Percentiles rank a stretch among this genome's conserved stretches.
Conservation (phyloP, 768 basidiomycete species). For the Suillus subaureus region DNA sequence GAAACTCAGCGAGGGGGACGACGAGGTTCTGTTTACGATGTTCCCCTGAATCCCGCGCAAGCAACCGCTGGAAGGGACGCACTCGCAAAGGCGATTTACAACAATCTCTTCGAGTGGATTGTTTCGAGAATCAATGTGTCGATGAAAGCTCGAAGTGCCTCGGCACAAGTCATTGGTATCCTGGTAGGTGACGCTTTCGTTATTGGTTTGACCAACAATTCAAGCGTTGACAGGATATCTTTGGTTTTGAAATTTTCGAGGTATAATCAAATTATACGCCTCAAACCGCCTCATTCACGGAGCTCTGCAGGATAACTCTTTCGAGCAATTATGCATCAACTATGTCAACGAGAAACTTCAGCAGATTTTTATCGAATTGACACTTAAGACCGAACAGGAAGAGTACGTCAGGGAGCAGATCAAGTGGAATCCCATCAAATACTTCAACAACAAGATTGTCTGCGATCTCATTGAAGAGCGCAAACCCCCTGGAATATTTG, state of each 20-base stretch:
- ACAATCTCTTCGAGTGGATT: slow-evolving; percentile 99
- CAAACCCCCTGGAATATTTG: slow-evolving; percentile 95
- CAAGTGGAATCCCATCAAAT: slow-evolving; percentile 99
- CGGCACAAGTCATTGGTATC: slow-evolving; percentile 89
- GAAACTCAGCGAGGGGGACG: slow-evolving; percentile 94
- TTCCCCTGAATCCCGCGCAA: slow-evolving; percentile 91
- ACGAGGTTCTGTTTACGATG: slow-evolving; percentile 95
- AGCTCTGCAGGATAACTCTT: slow-evolving; percentile 78
- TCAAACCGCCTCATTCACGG: slow-evolving; percentile 3
- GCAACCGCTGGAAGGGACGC: slow-evolving; percentile 90
- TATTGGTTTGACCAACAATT: slow-evolving; percentile 3
- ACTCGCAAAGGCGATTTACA: slow-evolving; percentile 93
- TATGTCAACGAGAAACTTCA: slow-evolving; percentile 99
- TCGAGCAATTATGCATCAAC: slow-evolving; percentile 99
- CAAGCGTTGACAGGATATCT: slow-evolving; percentile 72
- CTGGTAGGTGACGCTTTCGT: slow-evolving; percentile 51
- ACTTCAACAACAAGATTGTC: slow-evolving; percentile 97
- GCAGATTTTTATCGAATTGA: slow-evolving; percentile 98
- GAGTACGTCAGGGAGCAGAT: slow-evolving; percentile 99
- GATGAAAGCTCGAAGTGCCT: slow-evolving; percentile 82
- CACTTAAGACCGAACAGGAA: slow-evolving; percentile 98
- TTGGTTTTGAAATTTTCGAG: slow-evolving; percentile 98
- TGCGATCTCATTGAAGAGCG: slow-evolving; percentile 98
- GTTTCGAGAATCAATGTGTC: slow-evolving; percentile 94
- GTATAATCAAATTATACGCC: slow-evolving; percentile 38